Evolutionary conservation across 2,329 filamentous ascomycete species (phyloP).

Genomic region (Reticulascus tulasneorum): DNA sequence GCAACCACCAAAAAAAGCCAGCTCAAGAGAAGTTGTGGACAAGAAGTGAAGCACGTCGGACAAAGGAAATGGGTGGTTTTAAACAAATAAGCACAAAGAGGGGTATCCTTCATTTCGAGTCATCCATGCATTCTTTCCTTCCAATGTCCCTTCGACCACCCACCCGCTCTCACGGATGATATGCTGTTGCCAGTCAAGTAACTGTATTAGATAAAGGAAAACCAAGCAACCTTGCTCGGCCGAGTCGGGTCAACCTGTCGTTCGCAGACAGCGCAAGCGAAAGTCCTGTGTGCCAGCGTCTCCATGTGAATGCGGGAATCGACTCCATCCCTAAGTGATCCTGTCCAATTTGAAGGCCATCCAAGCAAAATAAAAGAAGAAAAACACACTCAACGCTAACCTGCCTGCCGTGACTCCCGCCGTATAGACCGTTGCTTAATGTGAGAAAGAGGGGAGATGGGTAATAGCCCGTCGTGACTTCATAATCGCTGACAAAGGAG

Average conservation of each 20-base stretch:
- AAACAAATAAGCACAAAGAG: constrained; percentile 19
- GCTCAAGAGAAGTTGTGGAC: constrained; percentile 7
- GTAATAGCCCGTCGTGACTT: constrained; percentile 27
- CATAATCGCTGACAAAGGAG: constrained; percentile 28
- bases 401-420: constrained; percentile 8
- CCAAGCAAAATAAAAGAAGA: too few species aligned
- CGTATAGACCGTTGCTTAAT: constrained; percentile 7
- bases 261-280: constrained; percentile 13
- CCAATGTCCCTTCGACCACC: constrained; percentile 21
- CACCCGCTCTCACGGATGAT: constrained; percentile 22
- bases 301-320: constrained; percentile 8
- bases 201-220: constrained; percentile 27
- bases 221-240: constrained; percentile 3
- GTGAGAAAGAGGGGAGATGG: constrained; percentile 9
- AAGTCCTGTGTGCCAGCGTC: constrained; percentile 13
- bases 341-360: too few species aligned
- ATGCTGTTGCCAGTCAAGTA: constrained; percentile 36
- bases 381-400: constrained; percentile 4
- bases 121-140: constrained; percentile 41
- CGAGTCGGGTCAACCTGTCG: not conserved
- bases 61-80: constrained; percentile 14
- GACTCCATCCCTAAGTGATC: constrained; percentile 7
- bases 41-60: constrained; percentile 10
- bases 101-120: constrained; percentile 43
- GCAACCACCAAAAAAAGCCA: constrained; percentile 6